phyloP scores from a whole-genome alignment of 495 filamentous ascomycete species.

The Trichocladium antarcticum region DNA sequence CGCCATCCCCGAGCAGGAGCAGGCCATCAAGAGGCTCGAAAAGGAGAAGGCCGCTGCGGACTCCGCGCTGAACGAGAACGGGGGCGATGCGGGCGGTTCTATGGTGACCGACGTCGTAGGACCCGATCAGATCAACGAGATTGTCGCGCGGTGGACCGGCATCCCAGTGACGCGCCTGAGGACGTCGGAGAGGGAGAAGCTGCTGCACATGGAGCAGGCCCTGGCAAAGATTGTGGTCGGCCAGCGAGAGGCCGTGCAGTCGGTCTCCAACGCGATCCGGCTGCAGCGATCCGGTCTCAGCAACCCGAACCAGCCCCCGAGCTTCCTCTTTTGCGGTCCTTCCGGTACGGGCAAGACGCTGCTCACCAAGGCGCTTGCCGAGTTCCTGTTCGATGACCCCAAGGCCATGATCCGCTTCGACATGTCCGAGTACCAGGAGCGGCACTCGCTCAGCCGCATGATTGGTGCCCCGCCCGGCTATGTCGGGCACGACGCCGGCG shows the following conservation, averaged over 20 bases:
- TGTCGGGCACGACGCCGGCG: constrained; percentile 90
- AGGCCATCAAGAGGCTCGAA: constrained; percentile 68
- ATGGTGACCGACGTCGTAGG: constrained; percentile 88
- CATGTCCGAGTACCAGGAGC: constrained; percentile 99
- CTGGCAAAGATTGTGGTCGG: constrained; percentile 78
- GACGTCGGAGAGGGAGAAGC: constrained; percentile 94
- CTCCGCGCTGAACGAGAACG: constrained; percentile 53
- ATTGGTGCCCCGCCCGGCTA: constrained; percentile 97
- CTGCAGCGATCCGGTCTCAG: constrained; percentile 84
- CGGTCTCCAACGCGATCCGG: constrained; percentile 90
- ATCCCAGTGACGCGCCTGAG: constrained; percentile 90
- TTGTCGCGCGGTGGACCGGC: constrained; percentile 90
- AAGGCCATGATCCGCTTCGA: constrained; percentile 98
- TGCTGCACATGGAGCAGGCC: constrained; percentile 84
- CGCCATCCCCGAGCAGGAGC: constrained; percentile 85
- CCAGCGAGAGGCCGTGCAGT: constrained; percentile 86
- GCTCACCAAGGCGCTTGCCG: constrained; percentile 88
- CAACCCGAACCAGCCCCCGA: constrained; percentile 92
- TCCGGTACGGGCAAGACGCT: constrained; percentile 97
- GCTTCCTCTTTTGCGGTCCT: constrained; percentile 96
- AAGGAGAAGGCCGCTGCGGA: constrained; percentile 67
- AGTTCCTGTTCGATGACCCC: constrained; percentile 95
- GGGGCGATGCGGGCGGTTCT: constrained; percentile 47
- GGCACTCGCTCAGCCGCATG: constrained; percentile 91
- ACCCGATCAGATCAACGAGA: constrained; percentile 98